Conservation (phyloP, 345 rosid genomes). For the Sonneratia caseolaris region DNA sequence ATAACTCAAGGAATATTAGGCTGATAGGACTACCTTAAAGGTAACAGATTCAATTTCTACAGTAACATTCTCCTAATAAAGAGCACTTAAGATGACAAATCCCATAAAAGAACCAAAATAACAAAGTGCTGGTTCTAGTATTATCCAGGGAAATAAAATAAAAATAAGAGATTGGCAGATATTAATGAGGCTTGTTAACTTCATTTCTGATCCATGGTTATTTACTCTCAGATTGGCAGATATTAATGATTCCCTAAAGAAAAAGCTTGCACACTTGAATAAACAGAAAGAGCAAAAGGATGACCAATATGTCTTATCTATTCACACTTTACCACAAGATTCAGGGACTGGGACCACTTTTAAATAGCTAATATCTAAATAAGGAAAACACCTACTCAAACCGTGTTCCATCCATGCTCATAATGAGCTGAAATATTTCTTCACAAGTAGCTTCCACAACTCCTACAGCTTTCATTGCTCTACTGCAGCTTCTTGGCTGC, state of each 20-base stretch:
- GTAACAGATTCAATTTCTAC: neutral
- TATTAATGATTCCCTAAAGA: neutral
- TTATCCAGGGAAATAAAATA: neutral
- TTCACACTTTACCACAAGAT: neutral
- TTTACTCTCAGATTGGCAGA: neutral
- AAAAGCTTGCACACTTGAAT: neutral
- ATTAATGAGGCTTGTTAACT: neutral
- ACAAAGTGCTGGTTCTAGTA: neutral
- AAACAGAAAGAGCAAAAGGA: neutral
- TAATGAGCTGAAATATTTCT: slow-evolving; percentile 91
- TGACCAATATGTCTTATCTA: neutral
- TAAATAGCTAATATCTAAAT: slow-evolving; percentile 2
- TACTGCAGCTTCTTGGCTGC: slow-evolving; percentile 99
- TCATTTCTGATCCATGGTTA: neutral
- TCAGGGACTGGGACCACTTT: neutral
- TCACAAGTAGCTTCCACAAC: slow-evolving; percentile 97
- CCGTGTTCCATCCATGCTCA: slow-evolving; percentile 99
- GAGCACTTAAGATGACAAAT: neutral
- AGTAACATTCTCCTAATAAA: neutral
- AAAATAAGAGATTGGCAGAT: neutral
- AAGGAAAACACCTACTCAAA: slow-evolving; percentile 77
- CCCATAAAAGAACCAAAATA: neutral
- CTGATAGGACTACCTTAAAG: neutral
- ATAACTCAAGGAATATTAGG: neutral
- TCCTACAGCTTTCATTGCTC: slow-evolving; percentile 99